phyloP scores from a whole-genome alignment of 2,329 filamentous ascomycete species.

The Diplocarpon mali region DNA sequence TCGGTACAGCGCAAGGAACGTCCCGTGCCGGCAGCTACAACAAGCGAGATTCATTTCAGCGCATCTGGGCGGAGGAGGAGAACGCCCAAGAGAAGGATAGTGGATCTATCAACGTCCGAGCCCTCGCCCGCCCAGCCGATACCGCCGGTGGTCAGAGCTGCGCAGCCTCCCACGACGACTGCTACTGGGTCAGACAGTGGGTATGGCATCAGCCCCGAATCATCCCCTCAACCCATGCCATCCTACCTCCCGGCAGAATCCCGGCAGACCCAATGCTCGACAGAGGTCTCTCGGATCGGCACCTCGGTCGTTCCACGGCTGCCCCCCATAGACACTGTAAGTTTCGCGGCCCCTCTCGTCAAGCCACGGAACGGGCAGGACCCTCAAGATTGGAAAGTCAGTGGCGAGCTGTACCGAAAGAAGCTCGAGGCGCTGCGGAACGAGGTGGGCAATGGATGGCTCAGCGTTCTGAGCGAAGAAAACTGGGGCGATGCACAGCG shows the following conservation, averaged over 20 bases:
- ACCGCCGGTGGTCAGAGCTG: conserved; percentile 18
- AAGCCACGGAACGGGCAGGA: conserved; percentile 19
- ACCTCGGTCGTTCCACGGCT: conserved; percentile 22
- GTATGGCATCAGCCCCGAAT: conserved; percentile 25
- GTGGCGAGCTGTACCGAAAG: conserved; percentile 71
- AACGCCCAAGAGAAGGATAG: conserved; percentile 51
- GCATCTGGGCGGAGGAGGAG: conserved; percentile 48
- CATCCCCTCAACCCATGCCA: conserved; percentile 22
- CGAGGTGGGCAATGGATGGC: conserved; percentile 78
- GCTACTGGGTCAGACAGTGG: conserved; percentile 18
- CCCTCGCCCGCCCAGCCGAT: conserved; percentile 21
- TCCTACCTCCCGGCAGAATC: conserved; percentile 23
- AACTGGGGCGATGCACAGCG: conserved; percentile 38
- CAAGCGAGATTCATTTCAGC: conserved; percentile 46
- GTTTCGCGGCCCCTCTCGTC: conserved; percentile 17
- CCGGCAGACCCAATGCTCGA: conserved; percentile 18
- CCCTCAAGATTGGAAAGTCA: conserved; percentile 50
- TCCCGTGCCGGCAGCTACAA: conserved; percentile 37
- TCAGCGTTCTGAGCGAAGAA: conserved; percentile 77
- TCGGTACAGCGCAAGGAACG: conserved; percentile 49
- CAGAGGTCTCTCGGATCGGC: conserved; percentile 22
- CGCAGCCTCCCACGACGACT: conserved; percentile 14
- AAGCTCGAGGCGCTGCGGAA: conserved; percentile 79
- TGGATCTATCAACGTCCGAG: conserved; percentile 45
- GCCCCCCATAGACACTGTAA: conserved; percentile 21